Evolutionary conservation across 2,329 filamentous ascomycete species (phyloP), one percentile per base, ranked within the genome.

Genomic region (Parascedosporium putredinis): DNA sequence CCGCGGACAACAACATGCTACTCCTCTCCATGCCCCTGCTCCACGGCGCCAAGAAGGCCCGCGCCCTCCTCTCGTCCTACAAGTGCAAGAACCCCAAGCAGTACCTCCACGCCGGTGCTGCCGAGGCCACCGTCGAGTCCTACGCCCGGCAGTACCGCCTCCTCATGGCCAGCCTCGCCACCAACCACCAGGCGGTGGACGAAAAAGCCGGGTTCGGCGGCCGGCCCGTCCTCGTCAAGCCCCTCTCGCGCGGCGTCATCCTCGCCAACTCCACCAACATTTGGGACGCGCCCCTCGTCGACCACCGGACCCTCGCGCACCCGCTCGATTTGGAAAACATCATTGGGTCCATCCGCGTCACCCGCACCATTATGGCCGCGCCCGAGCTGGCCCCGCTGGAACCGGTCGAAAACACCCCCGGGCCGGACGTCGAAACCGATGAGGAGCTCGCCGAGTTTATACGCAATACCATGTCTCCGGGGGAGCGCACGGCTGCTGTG

Each of bases 241-340:
- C 63, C 14, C 51, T 66, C 44, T 63, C 64, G 24, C 64, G 65
- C 3, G 67, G 66, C 27, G 62, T 56, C 14, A 59, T 69, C 42
- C 16, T 20, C 16, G 38, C 38, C 64, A 65, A 51, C 59, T 71
- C 59, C 53, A 64, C 55, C 55, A 70, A 52, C 43, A 66, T 59
- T 45, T 52, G 56, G n/a, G 56, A 55, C 2, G 59, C 64, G 42
- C 66, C 67, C 0, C 47, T 65, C 1, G 61, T 70, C 7, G 67
- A 70, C 55, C 66, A 68, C 50, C 58, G 64, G 5, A 61, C 62
- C 3, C 61, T 67, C 1, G 60, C 55, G n/a, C 69, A 70, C 50
- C 65, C 66, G 0, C 50, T 69, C 8, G 67, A 69, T 49, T 50
- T 61, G 10, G 63, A 64, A 46, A 57, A 68, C 45, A 59, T 65